A percentile compares a stretch with the other conserved stretches of the same genome.
These are phyloP conservation scores for Phytophthora pluvialis DNA, from an alignment of 352 stramenopile genomes.

Conservation along the genomic window DNA sequence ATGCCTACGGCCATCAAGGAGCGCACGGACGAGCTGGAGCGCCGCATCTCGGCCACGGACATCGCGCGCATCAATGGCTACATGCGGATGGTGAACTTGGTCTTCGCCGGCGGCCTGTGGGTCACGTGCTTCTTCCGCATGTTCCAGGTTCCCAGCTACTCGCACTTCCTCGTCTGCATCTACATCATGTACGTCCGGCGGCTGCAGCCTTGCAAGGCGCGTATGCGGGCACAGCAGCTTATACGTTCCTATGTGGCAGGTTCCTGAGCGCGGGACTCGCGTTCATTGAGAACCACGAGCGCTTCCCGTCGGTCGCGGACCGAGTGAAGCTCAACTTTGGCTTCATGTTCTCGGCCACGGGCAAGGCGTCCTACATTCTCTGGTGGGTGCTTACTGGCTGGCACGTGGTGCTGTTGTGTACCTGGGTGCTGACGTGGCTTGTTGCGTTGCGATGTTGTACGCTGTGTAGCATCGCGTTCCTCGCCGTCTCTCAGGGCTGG, in stretches of 20 bases:
- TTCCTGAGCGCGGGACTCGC: conserved; percentile 67
- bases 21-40: conserved; percentile 71
- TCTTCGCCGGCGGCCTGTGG: conserved; percentile 62
- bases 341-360: conserved; percentile 89
- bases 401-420: background rate
- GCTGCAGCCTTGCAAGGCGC: too few species aligned
- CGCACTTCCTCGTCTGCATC: conserved; percentile 84
- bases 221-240: background rate
- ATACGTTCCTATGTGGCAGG: conserved; percentile 31
- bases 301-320: conserved; percentile 77
- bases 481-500: conserved; percentile 82
- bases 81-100: conserved; percentile 84
- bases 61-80: conserved; percentile 89
- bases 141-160: conserved; percentile 78
- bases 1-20: conserved; percentile 73
- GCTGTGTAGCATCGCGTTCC: conserved; percentile 70
- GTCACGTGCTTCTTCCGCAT: conserved; percentile 83
- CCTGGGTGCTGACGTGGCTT: conserved; percentile 15
- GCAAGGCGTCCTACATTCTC: conserved; percentile 85
- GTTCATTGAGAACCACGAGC: conserved; percentile 87
- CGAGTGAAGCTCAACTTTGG: conserved; percentile 89
- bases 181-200: conserved; percentile 75
- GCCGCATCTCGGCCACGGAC: conserved; percentile 77
- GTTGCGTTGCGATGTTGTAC: background rate
- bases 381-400: conserved; percentile 48